phyloP scores from a whole-genome alignment of 2,329 filamentous ascomycete genomes.

The Huntiella moniliformis region DNA sequence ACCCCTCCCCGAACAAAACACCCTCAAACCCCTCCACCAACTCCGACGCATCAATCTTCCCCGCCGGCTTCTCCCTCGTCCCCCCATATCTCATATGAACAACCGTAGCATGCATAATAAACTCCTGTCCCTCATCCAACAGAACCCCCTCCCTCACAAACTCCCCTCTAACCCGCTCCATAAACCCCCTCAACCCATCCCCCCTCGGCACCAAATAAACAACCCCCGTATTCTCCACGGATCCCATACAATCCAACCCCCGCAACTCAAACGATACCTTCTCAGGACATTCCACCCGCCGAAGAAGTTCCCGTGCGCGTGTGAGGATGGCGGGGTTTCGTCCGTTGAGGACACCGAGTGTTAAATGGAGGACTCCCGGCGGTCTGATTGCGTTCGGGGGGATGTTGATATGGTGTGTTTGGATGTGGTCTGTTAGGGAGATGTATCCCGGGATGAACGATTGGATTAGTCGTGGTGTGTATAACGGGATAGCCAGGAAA shows the following conservation, averaged over 20 bases:
- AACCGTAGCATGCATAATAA: conserved; percentile 70
- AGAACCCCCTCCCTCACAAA: conserved; percentile 42
- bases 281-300: too few species aligned
- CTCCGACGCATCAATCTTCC: conserved; percentile 27
- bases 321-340: background rate
- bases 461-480: conserved; percentile 37
- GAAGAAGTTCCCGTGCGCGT: conserved; percentile 10
- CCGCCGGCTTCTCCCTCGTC: conserved; percentile 13
- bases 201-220: background rate
- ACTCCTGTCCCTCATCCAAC: conserved; percentile 28
- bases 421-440: conserved; percentile 41
- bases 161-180: background rate
- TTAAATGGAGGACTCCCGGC: conserved; percentile 65
- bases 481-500: conserved; percentile 59
- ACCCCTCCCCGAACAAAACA: conserved; percentile 28
- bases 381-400: conserved; percentile 54
- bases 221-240: background rate
- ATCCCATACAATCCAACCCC: background rate
- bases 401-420: conserved; percentile 18
- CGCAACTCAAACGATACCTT: too few species aligned
- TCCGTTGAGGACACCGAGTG: conserved; percentile 71
- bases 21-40: conserved; percentile 42
- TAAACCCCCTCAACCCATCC: background rate
- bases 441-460: conserved; percentile 46
- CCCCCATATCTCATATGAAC: conserved; percentile 67